Evolutionary conservation across 768 basidiomycete species (phyloP).

Genomic region (Exsudoporus frostii): DNA sequence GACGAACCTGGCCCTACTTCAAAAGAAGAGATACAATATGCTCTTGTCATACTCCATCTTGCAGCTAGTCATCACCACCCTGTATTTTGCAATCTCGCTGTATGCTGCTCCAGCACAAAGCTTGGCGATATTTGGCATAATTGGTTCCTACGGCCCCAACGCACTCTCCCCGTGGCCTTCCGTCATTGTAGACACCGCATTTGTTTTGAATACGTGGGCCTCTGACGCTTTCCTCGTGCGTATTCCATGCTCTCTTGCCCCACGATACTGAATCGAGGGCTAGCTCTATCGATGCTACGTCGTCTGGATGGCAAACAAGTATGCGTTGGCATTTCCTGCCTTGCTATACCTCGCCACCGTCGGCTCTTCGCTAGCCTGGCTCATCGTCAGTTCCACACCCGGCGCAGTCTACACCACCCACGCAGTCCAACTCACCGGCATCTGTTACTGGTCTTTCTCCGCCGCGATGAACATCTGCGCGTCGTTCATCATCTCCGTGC

Average conservation of each 20-base stretch:
- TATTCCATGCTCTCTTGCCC: not conserved
- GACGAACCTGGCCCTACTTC: slow-evolving; percentile 14
- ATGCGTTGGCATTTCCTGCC: not conserved
- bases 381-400: slow-evolving; percentile 11
- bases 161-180: slow-evolving; percentile 17
- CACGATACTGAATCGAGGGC: not conserved
- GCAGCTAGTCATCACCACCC: slow-evolving; percentile 17
- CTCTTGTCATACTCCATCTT: slow-evolving; percentile 9
- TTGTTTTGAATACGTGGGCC: slow-evolving; percentile 21
- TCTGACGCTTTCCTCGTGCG: slow-evolving; percentile 25
- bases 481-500: slow-evolving; percentile 11
- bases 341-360: slow-evolving; percentile 18
- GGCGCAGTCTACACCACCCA: slow-evolving; percentile 17
- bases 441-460: slow-evolving; percentile 15
- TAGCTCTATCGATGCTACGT: slow-evolving; percentile 25
- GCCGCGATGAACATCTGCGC: slow-evolving; percentile 14
- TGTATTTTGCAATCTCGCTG: slow-evolving; percentile 21
- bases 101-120: slow-evolving; percentile 15
- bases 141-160: slow-evolving; percentile 2
- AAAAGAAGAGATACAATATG: slow-evolving; percentile 14
- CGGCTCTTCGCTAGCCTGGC: slow-evolving; percentile 15
- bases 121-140: slow-evolving; percentile 9
- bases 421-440: slow-evolving; percentile 13
- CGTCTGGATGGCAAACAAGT: slow-evolving; percentile 13
- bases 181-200: slow-evolving; percentile 7